Conservation (phyloP, 768 basidiomycete species). For the Trametes cinnabarina region DNA sequence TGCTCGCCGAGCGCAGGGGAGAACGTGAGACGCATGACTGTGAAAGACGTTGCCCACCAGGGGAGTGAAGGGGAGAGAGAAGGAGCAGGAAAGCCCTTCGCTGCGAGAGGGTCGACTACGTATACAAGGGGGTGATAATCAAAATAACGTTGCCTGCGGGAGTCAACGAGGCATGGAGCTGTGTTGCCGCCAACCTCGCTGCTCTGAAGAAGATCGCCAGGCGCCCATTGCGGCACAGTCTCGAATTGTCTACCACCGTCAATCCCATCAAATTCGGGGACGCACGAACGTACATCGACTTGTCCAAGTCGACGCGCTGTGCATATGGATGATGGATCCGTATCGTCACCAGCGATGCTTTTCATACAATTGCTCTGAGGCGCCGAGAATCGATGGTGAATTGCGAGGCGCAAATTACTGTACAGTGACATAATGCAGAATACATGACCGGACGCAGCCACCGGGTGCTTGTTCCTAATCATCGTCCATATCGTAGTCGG, state of each 20-base stretch:
- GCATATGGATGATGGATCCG: no score
- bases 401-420: no score
- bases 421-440: no score
- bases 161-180: slow-evolving; percentile 13
- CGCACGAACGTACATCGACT: no score
- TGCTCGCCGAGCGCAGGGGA: slow-evolving; percentile 24
- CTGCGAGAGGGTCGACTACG: neutral
- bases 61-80: neutral
- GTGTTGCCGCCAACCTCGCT: neutral
- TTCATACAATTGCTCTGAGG: no score
- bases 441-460: no score
- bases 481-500: slow-evolving; percentile 15
- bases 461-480: neutral
- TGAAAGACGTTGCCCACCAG: slow-evolving; percentile 2
- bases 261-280: no score
- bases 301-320: no score
- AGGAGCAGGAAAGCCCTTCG: neutral
- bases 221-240: neutral
- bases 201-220: neutral
- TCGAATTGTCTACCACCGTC: neutral
- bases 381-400: no score
- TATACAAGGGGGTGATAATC: neutral
- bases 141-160: slow-evolving; percentile 4
- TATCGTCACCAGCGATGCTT: no score
- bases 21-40: slow-evolving; percentile 22